Evolutionary conservation across 306 rosid species (phyloP).

Genomic region (Dalbergia cultrata): DNA sequence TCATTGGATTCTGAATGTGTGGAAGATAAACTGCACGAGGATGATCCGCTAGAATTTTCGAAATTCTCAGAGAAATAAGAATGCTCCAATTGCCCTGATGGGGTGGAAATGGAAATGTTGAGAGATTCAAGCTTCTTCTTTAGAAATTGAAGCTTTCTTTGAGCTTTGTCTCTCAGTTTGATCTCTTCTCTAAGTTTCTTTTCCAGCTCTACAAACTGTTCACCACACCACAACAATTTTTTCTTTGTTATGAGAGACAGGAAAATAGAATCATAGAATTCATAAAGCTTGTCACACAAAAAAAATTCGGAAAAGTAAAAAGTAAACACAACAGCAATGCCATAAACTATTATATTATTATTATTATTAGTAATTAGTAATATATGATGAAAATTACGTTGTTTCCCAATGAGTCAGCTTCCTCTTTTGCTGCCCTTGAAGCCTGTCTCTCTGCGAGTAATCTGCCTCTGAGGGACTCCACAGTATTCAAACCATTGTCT

Average conservation of each 20-base stretch:
- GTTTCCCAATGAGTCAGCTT: conserved; percentile 55
- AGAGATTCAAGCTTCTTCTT: conserved; percentile 65
- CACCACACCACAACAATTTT: not conserved
- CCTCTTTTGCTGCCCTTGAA: conserved; percentile 65
- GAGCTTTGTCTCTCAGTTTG: conserved; percentile 59
- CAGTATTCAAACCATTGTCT: conserved; percentile 53
- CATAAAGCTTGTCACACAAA: not conserved
- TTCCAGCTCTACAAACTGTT: conserved; percentile 63
- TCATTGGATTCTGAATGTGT: conserved; percentile 46
- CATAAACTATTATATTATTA: not conserved
- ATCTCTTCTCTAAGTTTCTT: conserved; percentile 59
- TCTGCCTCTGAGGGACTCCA: conserved; percentile 78
- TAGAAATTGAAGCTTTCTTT: conserved; percentile 61
- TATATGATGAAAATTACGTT: conserved; percentile 48
- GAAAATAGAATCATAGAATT: not conserved
- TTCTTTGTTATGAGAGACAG: too few species aligned
- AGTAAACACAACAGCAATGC: not conserved
- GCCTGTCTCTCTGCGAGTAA: conserved; percentile 81
- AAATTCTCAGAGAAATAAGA: conserved; percentile 49
- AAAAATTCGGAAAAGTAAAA: too few species aligned
- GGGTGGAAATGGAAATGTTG: conserved; percentile 29
- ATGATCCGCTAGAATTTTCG: conserved; percentile 47
- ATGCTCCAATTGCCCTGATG: conserved; percentile 21
- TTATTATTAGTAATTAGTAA: not conserved
- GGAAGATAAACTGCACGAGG: conserved; percentile 40